phyloP scores from a whole-genome alignment of 352 stramenopile genomes.

The Pythium angustatum region DNA sequence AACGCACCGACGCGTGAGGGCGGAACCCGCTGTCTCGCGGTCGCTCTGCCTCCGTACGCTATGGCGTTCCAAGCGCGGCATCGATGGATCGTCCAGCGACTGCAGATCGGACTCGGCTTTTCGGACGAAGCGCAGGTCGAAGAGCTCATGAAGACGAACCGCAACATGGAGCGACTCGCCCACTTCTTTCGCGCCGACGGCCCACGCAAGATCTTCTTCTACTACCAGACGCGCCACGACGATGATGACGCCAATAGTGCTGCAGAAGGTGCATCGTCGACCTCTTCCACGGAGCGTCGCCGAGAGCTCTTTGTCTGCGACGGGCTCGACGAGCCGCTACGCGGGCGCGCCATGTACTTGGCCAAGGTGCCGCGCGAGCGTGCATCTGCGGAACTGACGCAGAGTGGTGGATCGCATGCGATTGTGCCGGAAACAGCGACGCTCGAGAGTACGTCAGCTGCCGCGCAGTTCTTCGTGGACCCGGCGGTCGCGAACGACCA shows the following conservation, averaged over 20 bases:
- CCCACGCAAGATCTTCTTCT: slow-evolving; percentile 78
- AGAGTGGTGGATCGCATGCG: background rate
- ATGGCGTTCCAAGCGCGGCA: slow-evolving; percentile 88
- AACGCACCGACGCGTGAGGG: no score
- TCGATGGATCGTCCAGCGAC: slow-evolving; percentile 83
- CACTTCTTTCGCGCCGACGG: slow-evolving; percentile 73
- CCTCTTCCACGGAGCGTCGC: slow-evolving; percentile 28
- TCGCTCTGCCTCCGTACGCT: background rate
- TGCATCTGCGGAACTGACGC: background rate
- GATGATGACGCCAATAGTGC: slow-evolving; percentile 18
- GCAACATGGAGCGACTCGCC: slow-evolving; percentile 75
- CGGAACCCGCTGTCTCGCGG: no score
- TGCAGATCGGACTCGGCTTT: slow-evolving; percentile 76
- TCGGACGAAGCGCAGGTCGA: slow-evolving; percentile 73
- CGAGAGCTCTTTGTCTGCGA: slow-evolving; percentile 84
- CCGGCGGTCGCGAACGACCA: slow-evolving; percentile 72
- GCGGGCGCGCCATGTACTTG: slow-evolving; percentile 73
- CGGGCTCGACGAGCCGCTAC: slow-evolving; percentile 67
- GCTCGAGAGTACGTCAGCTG: slow-evolving; percentile 22
- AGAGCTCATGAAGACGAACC: slow-evolving; percentile 76
- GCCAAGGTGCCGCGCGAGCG: slow-evolving; percentile 54
- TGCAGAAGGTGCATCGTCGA: slow-evolving; percentile 12
- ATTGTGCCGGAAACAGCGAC: slow-evolving; percentile 22
- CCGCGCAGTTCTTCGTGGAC: slow-evolving; percentile 40
- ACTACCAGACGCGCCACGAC: slow-evolving; percentile 51